Percentiles rank a stretch among this genome's conserved stretches.
Evolutionary conservation across 2,329 filamentous ascomycete genomes (phyloP).

Genomic region (Domatiomyces globalis): DNA sequence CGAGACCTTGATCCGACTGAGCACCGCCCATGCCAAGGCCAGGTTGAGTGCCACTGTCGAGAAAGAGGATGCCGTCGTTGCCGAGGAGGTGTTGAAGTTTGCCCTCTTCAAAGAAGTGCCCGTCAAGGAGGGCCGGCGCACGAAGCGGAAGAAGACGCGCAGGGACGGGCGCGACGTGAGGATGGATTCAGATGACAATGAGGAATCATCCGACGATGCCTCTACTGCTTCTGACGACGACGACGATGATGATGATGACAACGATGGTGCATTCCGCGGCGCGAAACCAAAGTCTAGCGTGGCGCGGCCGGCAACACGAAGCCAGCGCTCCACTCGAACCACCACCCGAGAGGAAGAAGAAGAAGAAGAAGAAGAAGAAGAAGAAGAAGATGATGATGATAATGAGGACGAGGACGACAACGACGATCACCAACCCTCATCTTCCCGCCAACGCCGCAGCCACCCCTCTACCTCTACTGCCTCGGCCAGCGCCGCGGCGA

Average conservation of each 20-base stretch:
- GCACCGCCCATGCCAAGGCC: constrained; percentile 89
- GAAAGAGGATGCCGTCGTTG: constrained; percentile 72
- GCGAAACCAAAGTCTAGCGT: constrained; percentile 17
- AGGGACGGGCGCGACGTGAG: constrained; percentile 48
- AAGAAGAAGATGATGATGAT: constrained; percentile 37
- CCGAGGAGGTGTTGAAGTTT: constrained; percentile 81
- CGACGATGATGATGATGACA: constrained; percentile 22
- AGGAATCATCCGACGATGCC: constrained; percentile 16
- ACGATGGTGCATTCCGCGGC: constrained; percentile 16
- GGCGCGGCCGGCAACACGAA: constrained; percentile 14
- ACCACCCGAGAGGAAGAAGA: constrained; percentile 6
- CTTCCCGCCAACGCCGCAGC: neutral
- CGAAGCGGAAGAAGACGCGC: constrained; percentile 66
- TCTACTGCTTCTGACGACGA: constrained; percentile 19
- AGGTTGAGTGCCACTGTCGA: constrained; percentile 79
- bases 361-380: constrained; percentile 39
- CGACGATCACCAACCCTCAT: constrained; percentile 9
- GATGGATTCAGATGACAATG: constrained; percentile 35
- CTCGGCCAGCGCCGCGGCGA: constrained; percentile 26
- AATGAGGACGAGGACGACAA: constrained; percentile 37
- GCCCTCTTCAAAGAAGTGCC: constrained; percentile 95
- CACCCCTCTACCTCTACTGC: constrained; percentile 3
- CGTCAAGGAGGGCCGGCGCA: constrained; percentile 45
- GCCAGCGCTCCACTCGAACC: constrained; percentile 13
- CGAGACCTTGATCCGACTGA: constrained; percentile 94